Percentiles rank a stretch among this genome's conserved stretches.
These are phyloP conservation scores for Umbelopsis ramanniana DNA, from an alignment of 192 early-diverging fungal species.

Conservation along the genomic window DNA sequence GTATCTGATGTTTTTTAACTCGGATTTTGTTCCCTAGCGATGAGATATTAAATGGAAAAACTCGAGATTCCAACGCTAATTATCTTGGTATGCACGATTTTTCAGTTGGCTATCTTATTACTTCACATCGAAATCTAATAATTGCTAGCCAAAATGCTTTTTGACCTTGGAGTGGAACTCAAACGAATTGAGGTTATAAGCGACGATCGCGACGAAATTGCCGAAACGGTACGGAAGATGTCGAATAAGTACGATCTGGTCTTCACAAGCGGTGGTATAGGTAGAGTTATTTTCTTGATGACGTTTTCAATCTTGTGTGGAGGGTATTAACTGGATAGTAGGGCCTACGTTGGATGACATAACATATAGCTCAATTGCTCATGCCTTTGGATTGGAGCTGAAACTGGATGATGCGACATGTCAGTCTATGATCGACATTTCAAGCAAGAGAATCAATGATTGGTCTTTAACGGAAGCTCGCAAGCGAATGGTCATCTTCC, in stretches of 20 bases:
- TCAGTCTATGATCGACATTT: constrained; percentile 52
- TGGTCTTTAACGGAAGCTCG: constrained; percentile 45
- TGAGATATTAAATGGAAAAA: constrained; percentile 76
- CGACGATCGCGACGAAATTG: constrained; percentile 53
- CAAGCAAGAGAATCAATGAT: background rate
- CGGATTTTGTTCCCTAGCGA: constrained; percentile 46
- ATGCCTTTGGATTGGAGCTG: constrained; percentile 58
- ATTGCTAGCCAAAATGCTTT: constrained; percentile 57
- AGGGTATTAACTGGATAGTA: constrained; percentile 13
- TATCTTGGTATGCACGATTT: constrained; percentile 43
- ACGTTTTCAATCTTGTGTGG: background rate
- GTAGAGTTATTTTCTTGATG: constrained; percentile 32
- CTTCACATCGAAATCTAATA: background rate
- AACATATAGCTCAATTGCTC: constrained; percentile 65
- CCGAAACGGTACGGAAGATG: constrained; percentile 50
- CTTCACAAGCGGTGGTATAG: constrained; percentile 78
- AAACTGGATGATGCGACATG: constrained; percentile 58
- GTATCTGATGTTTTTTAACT: background rate
- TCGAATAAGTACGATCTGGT: constrained; percentile 57
- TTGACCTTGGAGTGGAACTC: constrained; percentile 62
- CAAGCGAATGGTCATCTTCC: constrained; percentile 73
- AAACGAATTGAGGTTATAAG: constrained; percentile 59
- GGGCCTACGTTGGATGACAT: constrained; percentile 72
- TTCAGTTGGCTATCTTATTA: background rate
- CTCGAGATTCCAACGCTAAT: constrained; percentile 64